Evolutionary conservation across 2,329 filamentous ascomycete species (phyloP), one percentile per base, ranked within the genome.

Genomic region (Fusarium torreyae): DNA sequence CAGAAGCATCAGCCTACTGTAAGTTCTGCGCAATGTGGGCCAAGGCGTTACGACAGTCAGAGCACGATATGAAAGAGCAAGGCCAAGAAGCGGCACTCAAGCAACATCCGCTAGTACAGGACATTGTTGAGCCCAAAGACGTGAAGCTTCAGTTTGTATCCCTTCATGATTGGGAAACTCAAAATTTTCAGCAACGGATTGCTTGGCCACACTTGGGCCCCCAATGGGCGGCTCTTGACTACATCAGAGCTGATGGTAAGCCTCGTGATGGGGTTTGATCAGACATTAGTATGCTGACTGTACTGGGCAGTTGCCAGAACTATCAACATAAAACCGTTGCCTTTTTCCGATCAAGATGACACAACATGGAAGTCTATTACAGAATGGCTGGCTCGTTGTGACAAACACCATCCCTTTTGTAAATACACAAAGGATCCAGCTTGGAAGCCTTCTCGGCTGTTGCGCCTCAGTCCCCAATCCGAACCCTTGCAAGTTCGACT

Each of bases 361-460:
- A 7, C 6, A 7, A 33, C 33, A 2, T 58, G 56, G 49, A 3
- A 20, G 7, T 13, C 6, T 0, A 24, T 63, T 33, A 40, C 40
- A 18, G 31, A 24, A 18, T 66, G 63, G 63, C 49, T 66, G 20
- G 42, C 14, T 39, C 26, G 40, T 3, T 66, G 63, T 7, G 10
- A 34, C 0, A 42, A 38, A 14, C 7, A 44, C 4, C 63, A 66
- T 4, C 2, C 7, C 15, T 24, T 51, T 5, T 66, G 63, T 15
- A 43, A 42, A 24, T 5, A 18, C 13, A 3, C 20, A 3, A 44
- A 38, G 4, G n/a, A 48, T 18, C 8, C 33, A 22, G 5, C 28
- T 2, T 63, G 59, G 63, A 63, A 45, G 26, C 59, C 63, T 6
- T 38, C 59, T 3, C 43, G 50, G 7, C 40, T 66, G 3, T 31